These are phyloP conservation scores for Fusarium tanahbumbuense DNA, from an alignment of 2,329 filamentous ascomycete genomes.

Conservation along the genomic window DNA sequence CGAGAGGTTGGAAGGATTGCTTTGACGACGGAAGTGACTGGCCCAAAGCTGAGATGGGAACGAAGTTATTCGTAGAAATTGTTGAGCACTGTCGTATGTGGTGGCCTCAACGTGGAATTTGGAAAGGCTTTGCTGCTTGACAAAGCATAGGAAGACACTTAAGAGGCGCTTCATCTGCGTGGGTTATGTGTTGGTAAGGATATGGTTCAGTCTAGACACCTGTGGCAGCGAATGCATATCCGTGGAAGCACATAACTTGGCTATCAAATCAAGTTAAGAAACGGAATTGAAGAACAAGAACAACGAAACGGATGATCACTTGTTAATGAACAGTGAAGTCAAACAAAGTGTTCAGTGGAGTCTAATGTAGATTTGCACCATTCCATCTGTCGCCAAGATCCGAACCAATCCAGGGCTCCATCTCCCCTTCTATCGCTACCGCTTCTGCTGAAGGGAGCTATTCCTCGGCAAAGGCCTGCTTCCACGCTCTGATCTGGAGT, in stretches of 20 bases:
- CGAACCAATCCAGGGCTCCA: background rate
- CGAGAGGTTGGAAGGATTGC: too few species aligned
- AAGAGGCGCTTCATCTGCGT: too few species aligned
- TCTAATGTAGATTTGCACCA: background rate
- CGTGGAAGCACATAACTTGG: background rate
- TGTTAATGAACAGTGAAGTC: background rate
- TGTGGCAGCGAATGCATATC: background rate
- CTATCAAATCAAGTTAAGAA: background rate
- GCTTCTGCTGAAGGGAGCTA: background rate
- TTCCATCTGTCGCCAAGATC: accelerated
- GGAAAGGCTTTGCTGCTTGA: too few species aligned
- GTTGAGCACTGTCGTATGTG: too few species aligned
- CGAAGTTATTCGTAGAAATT: too few species aligned
- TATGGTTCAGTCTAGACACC: too few species aligned
- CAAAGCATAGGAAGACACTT: too few species aligned
- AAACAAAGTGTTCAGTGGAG: background rate
- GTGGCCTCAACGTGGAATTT: too few species aligned
- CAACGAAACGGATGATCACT: accelerated
- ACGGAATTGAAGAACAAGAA: background rate
- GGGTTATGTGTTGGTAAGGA: too few species aligned
- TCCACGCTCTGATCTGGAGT: background rate
- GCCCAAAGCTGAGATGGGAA: too few species aligned
- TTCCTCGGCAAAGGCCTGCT: background rate
- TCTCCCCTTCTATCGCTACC: background rate
- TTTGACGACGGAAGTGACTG: too few species aligned